Conservation (phyloP, 2,329 filamentous ascomycete genomes). For the Colletotrichum magnum region DNA sequence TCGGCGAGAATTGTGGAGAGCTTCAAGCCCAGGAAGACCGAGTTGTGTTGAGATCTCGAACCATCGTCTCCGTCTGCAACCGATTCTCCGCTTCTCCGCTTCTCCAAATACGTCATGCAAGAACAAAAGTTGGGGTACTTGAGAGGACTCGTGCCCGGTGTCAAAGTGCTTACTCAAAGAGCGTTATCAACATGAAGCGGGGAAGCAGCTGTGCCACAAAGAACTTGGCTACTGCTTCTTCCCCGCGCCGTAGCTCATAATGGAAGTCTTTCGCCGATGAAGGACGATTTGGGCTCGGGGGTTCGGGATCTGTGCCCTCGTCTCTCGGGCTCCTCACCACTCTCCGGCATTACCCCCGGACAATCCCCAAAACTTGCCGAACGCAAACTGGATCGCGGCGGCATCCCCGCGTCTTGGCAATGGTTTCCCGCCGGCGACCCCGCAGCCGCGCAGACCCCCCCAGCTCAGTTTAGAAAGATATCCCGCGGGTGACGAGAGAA, state of each 20-base stretch:
- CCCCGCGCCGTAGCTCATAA: constrained; percentile 19
- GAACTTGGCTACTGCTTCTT: neutral
- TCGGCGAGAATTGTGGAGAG: constrained; percentile 18
- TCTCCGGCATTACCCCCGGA: neutral
- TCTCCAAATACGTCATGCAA: constrained; percentile 32
- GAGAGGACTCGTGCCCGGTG: neutral
- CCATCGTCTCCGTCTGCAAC: neutral
- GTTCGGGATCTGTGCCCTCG: constrained; percentile 21
- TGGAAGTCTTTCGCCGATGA: constrained; percentile 18
- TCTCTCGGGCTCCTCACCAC: constrained; percentile 5
- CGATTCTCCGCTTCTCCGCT: constrained; percentile 7
- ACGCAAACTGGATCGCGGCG: constrained; percentile 14
- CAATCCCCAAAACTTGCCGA: constrained; percentile 2
- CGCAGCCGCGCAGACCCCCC: constrained; percentile 20
- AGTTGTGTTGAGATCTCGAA: neutral
- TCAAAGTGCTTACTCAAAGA: neutral
- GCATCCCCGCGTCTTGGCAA: constrained; percentile 30
- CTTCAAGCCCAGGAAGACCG: neutral
- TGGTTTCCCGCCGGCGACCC: constrained; percentile 32
- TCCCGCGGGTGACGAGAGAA: constrained; percentile 31
- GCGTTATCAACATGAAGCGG: neutral
- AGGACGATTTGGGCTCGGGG: constrained; percentile 17
- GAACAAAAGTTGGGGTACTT: constrained; percentile 14
- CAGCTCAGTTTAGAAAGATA: constrained; percentile 23
- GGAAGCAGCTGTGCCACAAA: neutral